Evolutionary conservation across 345 rosid genomes (phyloP).

Genomic region (Conringia planisiliqua): DNA sequence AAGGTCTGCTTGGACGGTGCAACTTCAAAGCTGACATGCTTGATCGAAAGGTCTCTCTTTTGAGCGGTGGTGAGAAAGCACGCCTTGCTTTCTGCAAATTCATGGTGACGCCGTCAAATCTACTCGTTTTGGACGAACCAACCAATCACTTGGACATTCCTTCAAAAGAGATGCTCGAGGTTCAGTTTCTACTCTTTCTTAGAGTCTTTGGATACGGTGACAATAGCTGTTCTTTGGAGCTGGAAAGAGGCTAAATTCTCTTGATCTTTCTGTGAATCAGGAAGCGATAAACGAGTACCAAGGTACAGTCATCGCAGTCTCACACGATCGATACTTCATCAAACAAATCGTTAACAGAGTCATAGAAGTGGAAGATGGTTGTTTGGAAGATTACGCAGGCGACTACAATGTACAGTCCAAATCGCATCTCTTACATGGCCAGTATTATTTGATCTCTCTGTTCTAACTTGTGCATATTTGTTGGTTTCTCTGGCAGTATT

Average conservation of each 20-base stretch:
- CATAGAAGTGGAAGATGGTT: slow-evolving; percentile 63
- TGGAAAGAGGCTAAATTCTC: neutral
- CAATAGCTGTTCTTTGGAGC: neutral
- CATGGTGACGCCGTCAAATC: slow-evolving; percentile 89
- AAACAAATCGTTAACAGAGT: slow-evolving; percentile 96
- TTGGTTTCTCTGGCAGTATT: slow-evolving; percentile 50
- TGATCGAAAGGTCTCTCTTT: slow-evolving; percentile 77
- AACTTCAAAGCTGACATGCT: slow-evolving; percentile 98
- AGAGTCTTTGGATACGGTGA: neutral
- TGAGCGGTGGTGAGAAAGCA: slow-evolving; percentile 99
- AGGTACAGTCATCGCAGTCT: slow-evolving; percentile 83
- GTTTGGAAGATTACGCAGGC: slow-evolving; percentile 76
- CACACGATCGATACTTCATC: slow-evolving; percentile 90
- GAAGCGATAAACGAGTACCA: slow-evolving; percentile 84
- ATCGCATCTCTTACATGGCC: neutral
- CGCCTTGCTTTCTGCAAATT: slow-evolving; percentile 96
- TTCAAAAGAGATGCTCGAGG: slow-evolving; percentile 99
- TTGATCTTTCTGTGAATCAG: slow-evolving; percentile 37
- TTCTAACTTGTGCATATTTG: neutral
- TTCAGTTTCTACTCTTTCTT: slow-evolving; percentile 23
- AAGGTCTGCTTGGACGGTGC: slow-evolving; percentile 96
- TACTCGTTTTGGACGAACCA: slow-evolving; percentile 87
- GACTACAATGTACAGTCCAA: slow-evolving; percentile 65
- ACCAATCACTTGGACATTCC: slow-evolving; percentile 97
- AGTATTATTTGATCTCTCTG: neutral